phyloP scores from a whole-genome alignment of 192 early-diverging fungal genomes.

The Phycomyces blakesleeanus region DNA sequence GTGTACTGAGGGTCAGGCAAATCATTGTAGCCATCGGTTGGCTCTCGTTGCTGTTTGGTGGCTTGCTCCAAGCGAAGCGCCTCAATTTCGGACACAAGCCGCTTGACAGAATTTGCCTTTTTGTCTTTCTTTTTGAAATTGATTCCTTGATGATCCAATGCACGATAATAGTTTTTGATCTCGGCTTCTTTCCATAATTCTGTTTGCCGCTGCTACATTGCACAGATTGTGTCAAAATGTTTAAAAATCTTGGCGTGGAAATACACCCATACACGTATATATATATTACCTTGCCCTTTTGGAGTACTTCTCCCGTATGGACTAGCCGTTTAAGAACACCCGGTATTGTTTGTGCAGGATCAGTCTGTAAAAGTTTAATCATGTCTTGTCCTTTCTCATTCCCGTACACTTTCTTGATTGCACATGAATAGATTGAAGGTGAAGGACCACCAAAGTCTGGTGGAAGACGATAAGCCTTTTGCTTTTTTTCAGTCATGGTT shows the following conservation, averaged over 20 bases:
- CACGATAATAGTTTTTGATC: slow-evolving; percentile 87
- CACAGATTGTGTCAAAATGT: neutral
- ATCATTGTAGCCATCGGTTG: neutral
- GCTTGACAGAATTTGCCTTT: slow-evolving; percentile 35
- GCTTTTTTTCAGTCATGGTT: slow-evolving; percentile 74
- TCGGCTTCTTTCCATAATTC: slow-evolving; percentile 95
- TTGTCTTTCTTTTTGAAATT: slow-evolving; percentile 83
- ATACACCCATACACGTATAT: neutral
- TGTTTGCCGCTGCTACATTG: slow-evolving; percentile 76
- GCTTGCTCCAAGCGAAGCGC: slow-evolving; percentile 28
- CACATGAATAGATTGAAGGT: slow-evolving; percentile 80
- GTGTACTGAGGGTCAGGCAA: slow-evolving; percentile 4
- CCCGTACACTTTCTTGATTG: slow-evolving; percentile 93
- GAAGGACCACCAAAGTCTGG: slow-evolving; percentile 77
- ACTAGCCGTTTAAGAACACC: slow-evolving; percentile 90
- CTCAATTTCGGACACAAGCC: slow-evolving; percentile 12
- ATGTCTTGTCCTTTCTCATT: slow-evolving; percentile 79
- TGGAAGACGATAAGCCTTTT: slow-evolving; percentile 63
- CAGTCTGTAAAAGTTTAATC: slow-evolving; percentile 85
- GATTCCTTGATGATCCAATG: slow-evolving; percentile 92
- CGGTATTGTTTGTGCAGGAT: slow-evolving; percentile 85
- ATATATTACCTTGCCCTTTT: slow-evolving; percentile 62
- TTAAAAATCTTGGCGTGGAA: slow-evolving; percentile 43
- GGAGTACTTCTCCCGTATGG: slow-evolving; percentile 98
- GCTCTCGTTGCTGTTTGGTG: neutral